phyloP scores from a whole-genome alignment of 2,329 filamentous ascomycete species.

The Dendryphion nanum region DNA sequence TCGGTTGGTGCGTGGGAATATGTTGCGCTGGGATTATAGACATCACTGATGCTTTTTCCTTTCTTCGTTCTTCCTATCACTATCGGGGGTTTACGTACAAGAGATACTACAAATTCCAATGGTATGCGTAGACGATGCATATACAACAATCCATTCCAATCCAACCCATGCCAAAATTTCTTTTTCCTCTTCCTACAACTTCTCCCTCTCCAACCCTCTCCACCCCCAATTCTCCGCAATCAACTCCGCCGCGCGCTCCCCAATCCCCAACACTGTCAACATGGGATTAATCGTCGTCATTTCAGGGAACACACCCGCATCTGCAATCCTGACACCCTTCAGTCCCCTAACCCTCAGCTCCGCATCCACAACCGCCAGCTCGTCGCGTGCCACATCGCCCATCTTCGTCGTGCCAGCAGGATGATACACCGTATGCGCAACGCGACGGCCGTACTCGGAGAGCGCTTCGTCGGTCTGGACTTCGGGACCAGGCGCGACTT shows the following conservation, averaged over 20 bases:
- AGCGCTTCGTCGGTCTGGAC: slow-evolving; percentile 77
- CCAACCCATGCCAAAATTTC: no score
- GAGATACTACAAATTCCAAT: no score
- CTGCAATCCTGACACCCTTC: slow-evolving; percentile 73
- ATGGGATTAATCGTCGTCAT: slow-evolving; percentile 88
- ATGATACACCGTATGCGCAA: slow-evolving; percentile 87
- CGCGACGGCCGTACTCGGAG: slow-evolving; percentile 75
- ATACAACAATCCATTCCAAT: no score
- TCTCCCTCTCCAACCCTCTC: slow-evolving; percentile 56
- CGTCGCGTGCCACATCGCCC: slow-evolving; percentile 69
- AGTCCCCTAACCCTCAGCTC: slow-evolving; percentile 71
- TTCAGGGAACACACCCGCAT: slow-evolving; percentile 84
- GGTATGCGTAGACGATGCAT: no score
- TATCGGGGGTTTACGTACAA: no score
- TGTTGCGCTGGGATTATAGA: no score
- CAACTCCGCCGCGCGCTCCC: slow-evolving; percentile 81
- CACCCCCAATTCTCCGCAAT: slow-evolving; percentile 72
- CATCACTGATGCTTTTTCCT: no score
- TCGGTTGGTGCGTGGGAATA: no score
- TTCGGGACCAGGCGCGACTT: slow-evolving; percentile 74
- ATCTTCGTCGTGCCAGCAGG: slow-evolving; percentile 88
- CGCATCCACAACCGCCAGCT: slow-evolving; percentile 76
- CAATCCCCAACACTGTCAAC: slow-evolving; percentile 82
- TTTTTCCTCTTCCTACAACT: slow-evolving; percentile 50
- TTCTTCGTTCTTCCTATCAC: no score